A percentile compares a stretch with the other conserved stretches of the same genome.
Evolutionary conservation across 2,329 filamentous ascomycete genomes (phyloP).

Genomic region (Phialocephala sp.): DNA sequence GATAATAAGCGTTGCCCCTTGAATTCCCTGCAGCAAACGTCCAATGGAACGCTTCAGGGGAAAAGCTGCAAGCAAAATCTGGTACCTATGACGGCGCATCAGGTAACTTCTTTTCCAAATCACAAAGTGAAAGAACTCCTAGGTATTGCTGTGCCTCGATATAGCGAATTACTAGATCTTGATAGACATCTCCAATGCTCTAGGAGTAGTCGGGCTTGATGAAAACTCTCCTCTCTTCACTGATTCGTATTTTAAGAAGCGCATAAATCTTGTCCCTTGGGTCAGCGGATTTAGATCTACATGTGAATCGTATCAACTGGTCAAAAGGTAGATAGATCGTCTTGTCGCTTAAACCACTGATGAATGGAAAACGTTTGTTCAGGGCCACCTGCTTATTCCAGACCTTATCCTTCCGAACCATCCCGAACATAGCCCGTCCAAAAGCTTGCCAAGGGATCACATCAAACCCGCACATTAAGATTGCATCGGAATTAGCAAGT

Average conservation of each 20-base stretch:
- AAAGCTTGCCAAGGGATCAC: background rate
- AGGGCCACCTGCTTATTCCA: background rate
- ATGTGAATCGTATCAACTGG: background rate
- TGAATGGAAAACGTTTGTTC: background rate
- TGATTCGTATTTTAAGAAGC: background rate
- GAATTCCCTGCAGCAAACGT: background rate
- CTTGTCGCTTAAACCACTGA: background rate
- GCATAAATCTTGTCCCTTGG: conserved; percentile 3
- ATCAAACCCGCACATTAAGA: background rate
- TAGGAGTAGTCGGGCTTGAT: background rate
- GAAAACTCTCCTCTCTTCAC: background rate
- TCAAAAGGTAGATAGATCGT: background rate
- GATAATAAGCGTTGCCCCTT: background rate
- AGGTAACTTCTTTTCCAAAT: background rate
- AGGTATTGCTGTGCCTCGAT: background rate
- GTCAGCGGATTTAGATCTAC: background rate
- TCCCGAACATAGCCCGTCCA: background rate
- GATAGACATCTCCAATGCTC: background rate
- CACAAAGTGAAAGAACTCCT: background rate
- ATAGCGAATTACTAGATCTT: background rate
- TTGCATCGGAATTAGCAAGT: background rate
- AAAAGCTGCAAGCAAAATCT: background rate
- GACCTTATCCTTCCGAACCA: background rate
- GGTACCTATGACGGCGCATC: background rate
- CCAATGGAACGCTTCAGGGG: background rate